Base-by-base conservation (phyloP, 208 protist genomes). In the Trypanosomatidae sp. region DNA sequence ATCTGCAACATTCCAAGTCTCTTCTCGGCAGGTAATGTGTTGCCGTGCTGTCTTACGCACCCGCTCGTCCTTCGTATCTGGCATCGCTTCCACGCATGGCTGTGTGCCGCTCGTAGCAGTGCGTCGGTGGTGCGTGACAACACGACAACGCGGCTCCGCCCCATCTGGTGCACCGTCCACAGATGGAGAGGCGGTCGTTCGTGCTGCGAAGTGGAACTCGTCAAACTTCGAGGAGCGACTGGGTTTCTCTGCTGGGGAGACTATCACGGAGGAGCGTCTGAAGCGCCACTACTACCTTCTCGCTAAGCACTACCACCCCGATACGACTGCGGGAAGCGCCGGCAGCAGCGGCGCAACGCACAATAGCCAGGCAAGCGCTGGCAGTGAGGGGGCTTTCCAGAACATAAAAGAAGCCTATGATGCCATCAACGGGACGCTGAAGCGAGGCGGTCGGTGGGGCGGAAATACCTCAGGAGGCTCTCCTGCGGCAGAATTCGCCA, bases 371-470 rank as follows among this genome's bases (percentile, higher is more conserved):
- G 6, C 60, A 62, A 36, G 58, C 25, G 33, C 58, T 41, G 58
- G 58, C 3, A 39, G 3, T 33, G 58, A 43, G 5, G 85, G 74
- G 22, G 89, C 85, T 2, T 96, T 94, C 73, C 84, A 82, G 47
- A 90, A 80, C 67, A 83, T 95, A 49, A 90, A 89, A 62, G 89
- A 94, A 69, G 89, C 91, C 2, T 94, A 94, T 69, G 89, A 92
- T 25, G 66, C 66, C 52, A 59, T 93, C 36, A 52, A 73, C 8
- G 36, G 56, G 9, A 55, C 73, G 0, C 43, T 82, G 17, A 90
- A 81, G 66, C 50, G 62, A 8, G 47, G 49, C 22, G 62, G 69
- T 33, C 46, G 30, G 8, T 62, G 41, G 55, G 46, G 64, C 19
- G 68, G 43, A 19, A 62, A 66, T 19, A 36, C 47, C 13, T 46